Evolutionary conservation across 2,329 filamentous ascomycete genomes (phyloP).

Genomic region (Lasiodiplodia gonubiensis): DNA sequence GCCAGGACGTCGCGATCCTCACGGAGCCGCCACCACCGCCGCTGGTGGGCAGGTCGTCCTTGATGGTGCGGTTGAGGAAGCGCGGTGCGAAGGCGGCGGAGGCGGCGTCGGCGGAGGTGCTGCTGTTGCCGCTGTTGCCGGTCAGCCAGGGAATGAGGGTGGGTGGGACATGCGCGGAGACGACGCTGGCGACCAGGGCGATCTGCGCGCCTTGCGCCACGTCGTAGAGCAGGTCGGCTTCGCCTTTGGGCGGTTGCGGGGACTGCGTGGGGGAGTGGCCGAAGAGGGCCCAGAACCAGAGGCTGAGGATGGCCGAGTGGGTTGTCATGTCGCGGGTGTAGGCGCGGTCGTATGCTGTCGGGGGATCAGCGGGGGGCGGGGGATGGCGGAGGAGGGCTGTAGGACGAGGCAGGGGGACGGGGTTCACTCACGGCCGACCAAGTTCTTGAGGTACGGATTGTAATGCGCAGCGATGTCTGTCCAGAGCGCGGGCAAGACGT

Average conservation of each 20-base stretch:
- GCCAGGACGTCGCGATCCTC: slow-evolving; percentile 49
- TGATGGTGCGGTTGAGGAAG: not conserved
- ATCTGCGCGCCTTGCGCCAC: slow-evolving; percentile 50
- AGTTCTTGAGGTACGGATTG: slow-evolving; percentile 45
- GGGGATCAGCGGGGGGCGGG: not conserved
- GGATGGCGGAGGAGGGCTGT: no score
- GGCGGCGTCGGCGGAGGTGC: not conserved
- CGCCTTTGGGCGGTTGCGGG: slow-evolving; percentile 46
- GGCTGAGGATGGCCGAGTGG: slow-evolving; percentile 49
- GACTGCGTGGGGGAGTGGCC: slow-evolving; percentile 49
- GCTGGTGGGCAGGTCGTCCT: not conserved
- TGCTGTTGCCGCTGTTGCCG: no score
- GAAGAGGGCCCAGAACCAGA: slow-evolving; percentile 53
- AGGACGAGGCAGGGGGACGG: no score
- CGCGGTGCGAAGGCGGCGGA: no score
- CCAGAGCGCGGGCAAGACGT: slow-evolving; percentile 44
- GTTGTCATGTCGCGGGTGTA: slow-evolving; percentile 49
- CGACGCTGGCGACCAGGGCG: slow-evolving; percentile 47
- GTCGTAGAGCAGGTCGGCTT: slow-evolving; percentile 52
- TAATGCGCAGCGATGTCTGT: slow-evolving; percentile 45
- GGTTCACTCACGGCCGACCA: slow-evolving; percentile 37
- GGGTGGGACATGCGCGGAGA: not conserved
- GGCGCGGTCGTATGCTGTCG: slow-evolving; percentile 43
- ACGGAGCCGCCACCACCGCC: no score
- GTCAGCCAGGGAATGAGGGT: not conserved